These are phyloP conservation scores for Porphyra umbilicalis DNA, from an alignment of 31 red algal species.

Conservation along the genomic window DNA sequence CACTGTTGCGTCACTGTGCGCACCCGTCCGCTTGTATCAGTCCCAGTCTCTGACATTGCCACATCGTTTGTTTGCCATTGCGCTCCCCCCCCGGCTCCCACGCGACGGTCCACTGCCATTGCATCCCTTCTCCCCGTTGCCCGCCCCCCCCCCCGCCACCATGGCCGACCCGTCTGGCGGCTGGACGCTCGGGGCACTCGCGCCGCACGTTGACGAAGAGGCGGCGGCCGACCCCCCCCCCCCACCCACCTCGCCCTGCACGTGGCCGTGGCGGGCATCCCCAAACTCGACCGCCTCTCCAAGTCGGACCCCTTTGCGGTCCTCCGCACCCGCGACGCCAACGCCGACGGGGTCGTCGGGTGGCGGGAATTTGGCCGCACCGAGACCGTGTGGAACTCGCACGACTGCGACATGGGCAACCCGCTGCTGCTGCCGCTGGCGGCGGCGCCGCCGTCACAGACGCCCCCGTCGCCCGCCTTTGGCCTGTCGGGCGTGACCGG, in stretches of 20 bases:
- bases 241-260: not conserved
- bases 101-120: too few species aligned
- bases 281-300: conserved; percentile 73
- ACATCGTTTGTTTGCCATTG: too few species aligned
- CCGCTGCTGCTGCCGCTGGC: not conserved
- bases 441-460: not conserved
- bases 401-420: conserved; percentile 5
- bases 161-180: too few species aligned
- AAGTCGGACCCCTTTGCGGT: conserved; percentile 74
- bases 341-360: conserved; percentile 12
- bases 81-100: too few species aligned
- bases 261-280: conserved; percentile 9
- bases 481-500: too few species aligned
- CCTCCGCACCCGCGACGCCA: conserved; percentile 56
- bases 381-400: conserved; percentile 60
- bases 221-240: not conserved
- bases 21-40: too few species aligned
- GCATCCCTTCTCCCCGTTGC: too few species aligned
- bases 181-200: too few species aligned
- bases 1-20: too few species aligned
- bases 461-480: not conserved
- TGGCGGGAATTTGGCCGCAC: conserved; percentile 64
- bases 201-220: too few species aligned
- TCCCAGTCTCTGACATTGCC: too few species aligned
- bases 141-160: too few species aligned